These are phyloP conservation scores for Clonostachys chloroleuca DNA, from an alignment of 2,329 filamentous ascomycete genomes.

Conservation along the genomic window DNA sequence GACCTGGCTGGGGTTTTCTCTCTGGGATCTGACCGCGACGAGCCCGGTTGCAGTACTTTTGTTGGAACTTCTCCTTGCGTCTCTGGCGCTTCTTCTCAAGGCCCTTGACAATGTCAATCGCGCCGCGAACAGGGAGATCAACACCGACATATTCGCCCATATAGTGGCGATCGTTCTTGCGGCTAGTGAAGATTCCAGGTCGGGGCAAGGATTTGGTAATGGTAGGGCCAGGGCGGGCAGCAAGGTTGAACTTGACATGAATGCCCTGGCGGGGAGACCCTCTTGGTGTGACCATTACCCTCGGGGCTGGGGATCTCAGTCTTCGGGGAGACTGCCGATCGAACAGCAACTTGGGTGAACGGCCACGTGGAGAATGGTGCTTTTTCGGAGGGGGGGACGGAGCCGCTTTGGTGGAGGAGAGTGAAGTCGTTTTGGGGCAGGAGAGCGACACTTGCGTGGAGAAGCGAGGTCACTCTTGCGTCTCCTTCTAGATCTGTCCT, in stretches of 20 bases:
- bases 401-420: constrained; percentile 29
- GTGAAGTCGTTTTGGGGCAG: constrained; percentile 25
- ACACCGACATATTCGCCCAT: constrained; percentile 7
- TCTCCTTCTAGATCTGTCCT: constrained; percentile 41
- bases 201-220: constrained; percentile 86
- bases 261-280: constrained; percentile 32
- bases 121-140: constrained; percentile 75
- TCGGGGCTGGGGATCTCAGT: constrained; percentile 66
- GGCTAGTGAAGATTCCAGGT: constrained; percentile 64
- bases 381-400: too few relatives aligned
- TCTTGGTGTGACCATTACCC: constrained; percentile 22
- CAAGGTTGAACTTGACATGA: constrained; percentile 28
- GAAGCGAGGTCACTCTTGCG: constrained; percentile 46
- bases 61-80: constrained; percentile 86
- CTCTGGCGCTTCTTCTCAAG: constrained; percentile 91
- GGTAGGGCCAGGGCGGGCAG: constrained; percentile 61
- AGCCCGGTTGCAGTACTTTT: constrained; percentile 82
- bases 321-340: constrained; percentile 67
- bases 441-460: constrained; percentile 38
- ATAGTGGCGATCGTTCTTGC: constrained; percentile 17
- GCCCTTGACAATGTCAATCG: constrained; percentile 96
- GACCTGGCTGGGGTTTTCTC: constrained; percentile 71
- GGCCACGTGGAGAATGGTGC: constrained; percentile 26
- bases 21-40: constrained; percentile 61
- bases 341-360: constrained; percentile 51